Percentiles rank a stretch among this genome's conserved stretches.
Conservation (phyloP, 495 filamentous ascomycete genomes). For the Tuber microsphaerosporum region DNA sequence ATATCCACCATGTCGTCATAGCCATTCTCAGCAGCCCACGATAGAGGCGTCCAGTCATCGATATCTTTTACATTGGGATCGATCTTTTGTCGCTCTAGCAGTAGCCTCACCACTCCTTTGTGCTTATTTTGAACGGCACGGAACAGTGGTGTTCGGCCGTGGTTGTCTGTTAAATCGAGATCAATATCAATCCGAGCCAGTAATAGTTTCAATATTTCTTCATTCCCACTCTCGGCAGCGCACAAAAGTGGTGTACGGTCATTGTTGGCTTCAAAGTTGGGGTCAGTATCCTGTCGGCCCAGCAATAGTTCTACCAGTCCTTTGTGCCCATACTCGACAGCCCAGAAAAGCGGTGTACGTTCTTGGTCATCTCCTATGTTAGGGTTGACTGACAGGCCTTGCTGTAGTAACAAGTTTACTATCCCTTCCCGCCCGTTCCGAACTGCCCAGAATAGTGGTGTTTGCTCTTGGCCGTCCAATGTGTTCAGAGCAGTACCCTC, state of each 20-base stretch:
- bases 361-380: slow-evolving; percentile 2
- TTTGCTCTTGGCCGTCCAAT: slow-evolving; percentile 6
- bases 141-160: background rate
- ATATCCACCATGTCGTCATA: slow-evolving; percentile 13
- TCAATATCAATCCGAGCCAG: background rate
- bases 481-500: background rate
- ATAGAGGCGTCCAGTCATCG: slow-evolving; percentile 10
- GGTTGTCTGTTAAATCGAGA: background rate
- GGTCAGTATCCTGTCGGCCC: slow-evolving; percentile 5
- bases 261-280: slow-evolving; percentile 3
- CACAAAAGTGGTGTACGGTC: slow-evolving; percentile 15
- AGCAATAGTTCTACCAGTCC: slow-evolving; percentile 7
- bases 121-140: slow-evolving; percentile 8
- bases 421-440: slow-evolving; percentile 5
- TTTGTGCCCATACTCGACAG: slow-evolving; percentile 10
- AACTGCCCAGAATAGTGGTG: slow-evolving; percentile 12
- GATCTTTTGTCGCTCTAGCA: background rate
- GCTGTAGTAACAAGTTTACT: slow-evolving; percentile 6
- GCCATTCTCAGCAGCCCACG: slow-evolving; percentile 9
- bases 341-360: slow-evolving; percentile 11
- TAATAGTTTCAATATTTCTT: slow-evolving; percentile 5
- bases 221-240: slow-evolving; percentile 10
- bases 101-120: background rate
- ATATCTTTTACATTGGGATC: background rate
- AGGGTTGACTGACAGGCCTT: background rate